Conservation (phyloP, 2,329 filamentous ascomycete genomes). For the Sclerotinia sclerotiorum region DNA sequence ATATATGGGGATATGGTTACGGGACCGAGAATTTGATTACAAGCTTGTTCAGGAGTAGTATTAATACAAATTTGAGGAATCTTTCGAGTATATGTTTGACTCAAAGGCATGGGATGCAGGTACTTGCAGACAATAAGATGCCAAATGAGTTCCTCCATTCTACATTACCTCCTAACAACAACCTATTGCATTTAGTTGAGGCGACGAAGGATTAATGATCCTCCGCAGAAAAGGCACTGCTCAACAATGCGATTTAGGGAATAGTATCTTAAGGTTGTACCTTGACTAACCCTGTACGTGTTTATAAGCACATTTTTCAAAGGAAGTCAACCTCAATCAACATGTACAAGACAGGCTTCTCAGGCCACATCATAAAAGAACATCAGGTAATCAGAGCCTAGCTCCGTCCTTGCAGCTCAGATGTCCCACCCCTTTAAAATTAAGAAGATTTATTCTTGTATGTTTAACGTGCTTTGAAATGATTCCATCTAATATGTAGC, state of each 20-base stretch:
- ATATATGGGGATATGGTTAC: neutral
- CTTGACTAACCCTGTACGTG: neutral
- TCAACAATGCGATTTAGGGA: neutral
- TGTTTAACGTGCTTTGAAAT: no score
- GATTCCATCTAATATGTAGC: no score
- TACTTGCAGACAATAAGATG: neutral
- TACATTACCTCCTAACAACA: neutral
- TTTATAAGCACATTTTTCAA: neutral
- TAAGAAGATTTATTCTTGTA: neutral
- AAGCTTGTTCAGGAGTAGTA: neutral
- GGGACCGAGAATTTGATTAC: constrained; percentile 6
- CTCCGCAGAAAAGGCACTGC: neutral
- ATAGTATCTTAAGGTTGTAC: neutral
- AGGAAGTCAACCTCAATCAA: neutral
- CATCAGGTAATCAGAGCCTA: neutral
- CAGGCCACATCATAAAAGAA: neutral
- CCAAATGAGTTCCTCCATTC: neutral
- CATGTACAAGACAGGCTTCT: neutral
- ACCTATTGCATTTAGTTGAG: neutral
- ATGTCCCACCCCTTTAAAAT: neutral
- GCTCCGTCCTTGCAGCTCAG: neutral
- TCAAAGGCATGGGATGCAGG: neutral
- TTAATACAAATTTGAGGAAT: neutral
- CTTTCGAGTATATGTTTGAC: neutral
- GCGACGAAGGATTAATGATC: neutral